Evolutionary conservation across 139 green algal genomes (phyloP).

Genomic region (Klebsormidium nitens): DNA sequence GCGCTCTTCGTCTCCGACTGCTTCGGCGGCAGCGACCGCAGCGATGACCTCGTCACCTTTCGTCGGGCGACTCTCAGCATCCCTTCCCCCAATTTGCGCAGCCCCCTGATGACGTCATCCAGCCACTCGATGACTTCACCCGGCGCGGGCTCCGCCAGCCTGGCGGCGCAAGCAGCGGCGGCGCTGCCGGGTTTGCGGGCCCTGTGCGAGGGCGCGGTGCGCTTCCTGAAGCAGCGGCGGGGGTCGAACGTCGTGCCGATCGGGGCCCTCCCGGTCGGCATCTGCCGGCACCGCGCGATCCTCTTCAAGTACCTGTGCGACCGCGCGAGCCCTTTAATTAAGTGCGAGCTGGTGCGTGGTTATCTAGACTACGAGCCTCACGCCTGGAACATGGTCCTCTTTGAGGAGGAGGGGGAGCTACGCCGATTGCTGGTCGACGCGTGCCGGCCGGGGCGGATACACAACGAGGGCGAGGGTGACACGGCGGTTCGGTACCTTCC

Average conservation of each 20-base stretch:
- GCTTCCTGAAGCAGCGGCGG: slow-evolving; percentile 14
- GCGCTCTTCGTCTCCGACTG: slow-evolving; percentile 33
- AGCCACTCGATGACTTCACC: too few species aligned
- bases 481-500: too few species aligned
- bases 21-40: slow-evolving; percentile 30
- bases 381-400: slow-evolving; percentile 28
- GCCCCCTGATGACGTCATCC: too few species aligned
- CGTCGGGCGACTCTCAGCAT: too few species aligned
- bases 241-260: slow-evolving; percentile 30
- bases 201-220: slow-evolving; percentile 7
- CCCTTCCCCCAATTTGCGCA: too few species aligned
- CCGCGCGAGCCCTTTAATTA: slow-evolving; percentile 10
- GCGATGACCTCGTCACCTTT: too few species aligned
- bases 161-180: background rate
- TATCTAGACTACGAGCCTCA: slow-evolving; percentile 22
- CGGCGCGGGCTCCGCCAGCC: too few species aligned
- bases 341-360: slow-evolving; percentile 21
- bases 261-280: slow-evolving; percentile 19
- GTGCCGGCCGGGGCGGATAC: slow-evolving; percentile 9
- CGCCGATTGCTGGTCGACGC: slow-evolving; percentile 15
- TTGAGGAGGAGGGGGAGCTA: background rate
- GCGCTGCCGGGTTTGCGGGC: background rate
- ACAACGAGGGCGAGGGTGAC: too few species aligned
- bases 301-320: slow-evolving; percentile 33
- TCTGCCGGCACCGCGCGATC: slow-evolving; percentile 29